A percentile compares a stretch with the other conserved stretches of the same genome.
phyloP scores from a whole-genome alignment of 169 alveolate genomes.

The Eimeria tenella region DNA sequence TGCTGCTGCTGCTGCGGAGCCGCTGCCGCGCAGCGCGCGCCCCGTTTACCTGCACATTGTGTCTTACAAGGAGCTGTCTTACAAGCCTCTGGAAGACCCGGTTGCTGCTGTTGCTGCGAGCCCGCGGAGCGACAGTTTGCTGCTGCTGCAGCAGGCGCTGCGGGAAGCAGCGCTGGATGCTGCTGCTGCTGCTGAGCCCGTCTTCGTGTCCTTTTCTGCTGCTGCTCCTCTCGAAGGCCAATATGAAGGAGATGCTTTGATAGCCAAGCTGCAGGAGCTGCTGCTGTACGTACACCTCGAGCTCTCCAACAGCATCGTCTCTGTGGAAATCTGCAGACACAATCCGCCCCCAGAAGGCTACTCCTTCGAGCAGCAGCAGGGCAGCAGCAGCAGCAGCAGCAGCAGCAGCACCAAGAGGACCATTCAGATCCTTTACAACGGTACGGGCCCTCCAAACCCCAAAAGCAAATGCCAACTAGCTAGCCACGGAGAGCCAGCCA shows the following conservation, averaged over 20 bases:
- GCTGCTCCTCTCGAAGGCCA: conserved; percentile 37
- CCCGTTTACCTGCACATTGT: conserved; percentile 50
- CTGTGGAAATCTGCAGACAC: conserved; percentile 69
- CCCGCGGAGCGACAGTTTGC: background rate
- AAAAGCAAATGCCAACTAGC: no score
- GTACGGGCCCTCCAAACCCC: background rate
- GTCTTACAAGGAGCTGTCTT: background rate
- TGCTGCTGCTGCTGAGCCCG: background rate
- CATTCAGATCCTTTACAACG: background rate
- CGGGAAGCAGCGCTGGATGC: background rate
- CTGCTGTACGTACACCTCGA: conserved; percentile 25
- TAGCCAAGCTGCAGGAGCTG: conserved; percentile 21
- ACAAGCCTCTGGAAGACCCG: background rate
- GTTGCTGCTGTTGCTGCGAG: background rate
- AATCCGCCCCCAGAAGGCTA: conserved; percentile 54
- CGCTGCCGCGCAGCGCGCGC: background rate
- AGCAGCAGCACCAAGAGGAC: background rate
- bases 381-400: background rate
- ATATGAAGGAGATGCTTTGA: background rate
- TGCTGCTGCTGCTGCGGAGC: background rate
- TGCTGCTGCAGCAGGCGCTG: background rate
- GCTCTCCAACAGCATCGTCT: conserved; percentile 5
- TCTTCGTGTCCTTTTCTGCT: conserved; percentile 27
- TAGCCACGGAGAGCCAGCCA: no score
- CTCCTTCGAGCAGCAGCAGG: background rate